Evolutionary conservation across 73 alveolate genomes (phyloP).

Genomic region (Tetrahymena thermophila): DNA sequence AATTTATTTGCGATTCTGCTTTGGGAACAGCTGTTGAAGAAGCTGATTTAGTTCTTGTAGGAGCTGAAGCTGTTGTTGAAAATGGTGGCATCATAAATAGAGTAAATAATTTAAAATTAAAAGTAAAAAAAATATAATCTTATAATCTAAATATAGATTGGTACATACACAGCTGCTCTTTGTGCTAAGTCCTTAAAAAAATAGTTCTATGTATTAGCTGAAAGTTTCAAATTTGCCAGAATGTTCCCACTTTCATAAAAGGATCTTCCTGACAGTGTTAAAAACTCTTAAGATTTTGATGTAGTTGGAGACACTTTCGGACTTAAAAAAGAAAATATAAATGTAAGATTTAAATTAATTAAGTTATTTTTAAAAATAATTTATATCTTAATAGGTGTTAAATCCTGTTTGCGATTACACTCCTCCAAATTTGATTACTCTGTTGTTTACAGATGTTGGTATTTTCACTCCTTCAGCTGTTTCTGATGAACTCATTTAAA

Average conservation of each 20-base stretch:
- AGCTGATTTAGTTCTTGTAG: slow-evolving; percentile 83
- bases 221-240: slow-evolving; percentile 79
- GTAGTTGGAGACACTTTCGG: neutral
- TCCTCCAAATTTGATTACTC: slow-evolving; percentile 90
- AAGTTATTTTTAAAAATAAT: neutral
- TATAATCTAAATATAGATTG: slow-evolving; percentile 24
- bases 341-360: slow-evolving; percentile 4
- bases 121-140: neutral
- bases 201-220: slow-evolving; percentile 92
- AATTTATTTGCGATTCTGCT: slow-evolving; percentile 79
- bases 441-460: slow-evolving; percentile 91
- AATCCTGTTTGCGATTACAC: slow-evolving; percentile 79
- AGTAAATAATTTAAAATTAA: neutral
- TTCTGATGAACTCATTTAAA: slow-evolving; percentile 87
- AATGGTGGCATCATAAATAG: slow-evolving; percentile 97
- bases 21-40: slow-evolving; percentile 75
- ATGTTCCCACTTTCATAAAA: slow-evolving; percentile 78
- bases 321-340: neutral
- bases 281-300: slow-evolving; percentile 13
- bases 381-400: neutral
- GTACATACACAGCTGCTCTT: slow-evolving; percentile 84
- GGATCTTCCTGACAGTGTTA: slow-evolving; percentile 52
- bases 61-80: slow-evolving; percentile 96
- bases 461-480: slow-evolving; percentile 93
- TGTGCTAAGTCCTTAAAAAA: slow-evolving; percentile 76